Evolutionary conservation across 192 early-diverging fungal genomes (phyloP).

Genomic region (Backusella morwellensis): DNA sequence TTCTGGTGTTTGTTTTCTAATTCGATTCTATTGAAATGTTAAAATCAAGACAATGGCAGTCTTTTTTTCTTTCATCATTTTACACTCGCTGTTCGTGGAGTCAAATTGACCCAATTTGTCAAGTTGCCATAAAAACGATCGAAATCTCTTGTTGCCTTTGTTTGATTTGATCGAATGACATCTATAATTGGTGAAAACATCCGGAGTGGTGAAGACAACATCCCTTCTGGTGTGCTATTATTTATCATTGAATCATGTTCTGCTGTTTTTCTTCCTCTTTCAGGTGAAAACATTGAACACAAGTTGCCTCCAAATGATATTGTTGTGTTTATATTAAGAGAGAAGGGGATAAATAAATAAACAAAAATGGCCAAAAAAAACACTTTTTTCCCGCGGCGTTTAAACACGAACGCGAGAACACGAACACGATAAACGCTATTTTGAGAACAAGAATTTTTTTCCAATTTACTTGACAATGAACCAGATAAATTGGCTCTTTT

Average conservation of each 20-base stretch:
- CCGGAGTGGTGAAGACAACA: background rate
- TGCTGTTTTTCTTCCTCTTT: background rate
- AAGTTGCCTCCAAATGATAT: background rate
- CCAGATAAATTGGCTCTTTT: too few species aligned
- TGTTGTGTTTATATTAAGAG: background rate
- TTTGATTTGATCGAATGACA: background rate
- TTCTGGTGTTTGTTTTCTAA: background rate
- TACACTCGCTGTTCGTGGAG: constrained; percentile 2
- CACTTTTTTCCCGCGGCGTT: background rate
- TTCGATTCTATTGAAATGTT: background rate
- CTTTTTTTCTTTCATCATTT: too few species aligned
- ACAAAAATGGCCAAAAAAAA: background rate
- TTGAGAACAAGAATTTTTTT: background rate
- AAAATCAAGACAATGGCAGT: background rate
- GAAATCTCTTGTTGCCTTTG: constrained; percentile 9
- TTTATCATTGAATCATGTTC: background rate
- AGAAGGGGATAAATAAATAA: background rate
- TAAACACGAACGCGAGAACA: background rate
- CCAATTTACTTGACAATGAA: too few species aligned
- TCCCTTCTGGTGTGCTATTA: constrained; percentile 3
- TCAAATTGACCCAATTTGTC: background rate
- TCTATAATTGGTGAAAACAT: background rate
- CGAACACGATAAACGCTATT: background rate
- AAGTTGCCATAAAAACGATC: constrained; percentile 9
- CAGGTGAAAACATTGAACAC: background rate